Evolutionary conservation across 2,329 filamentous ascomycete species (phyloP).

Genomic region (Leptosphaerulina australis): DNA sequence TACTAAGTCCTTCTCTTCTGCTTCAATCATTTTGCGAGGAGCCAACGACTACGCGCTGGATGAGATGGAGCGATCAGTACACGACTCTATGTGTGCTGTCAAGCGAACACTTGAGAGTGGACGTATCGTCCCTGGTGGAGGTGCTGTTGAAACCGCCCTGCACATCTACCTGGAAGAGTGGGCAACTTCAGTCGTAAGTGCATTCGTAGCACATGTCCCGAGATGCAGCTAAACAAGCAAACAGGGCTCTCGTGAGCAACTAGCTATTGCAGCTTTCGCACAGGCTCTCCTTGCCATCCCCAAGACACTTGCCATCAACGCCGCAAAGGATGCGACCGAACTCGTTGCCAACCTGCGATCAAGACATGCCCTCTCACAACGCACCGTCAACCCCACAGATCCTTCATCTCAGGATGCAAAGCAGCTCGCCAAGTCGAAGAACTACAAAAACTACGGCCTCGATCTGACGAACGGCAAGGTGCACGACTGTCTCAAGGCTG

Average conservation of each 20-base stretch:
- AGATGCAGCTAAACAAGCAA: conserved; percentile 8
- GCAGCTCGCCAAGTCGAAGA: conserved; percentile 88
- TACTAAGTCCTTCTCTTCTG: conserved; percentile 90
- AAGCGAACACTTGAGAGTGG: conserved; percentile 97
- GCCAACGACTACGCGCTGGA: conserved; percentile 96
- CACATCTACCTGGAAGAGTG: conserved; percentile 99
- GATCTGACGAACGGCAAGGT: conserved; percentile 90
- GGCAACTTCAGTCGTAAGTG: conserved; percentile 84
- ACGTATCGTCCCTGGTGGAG: conserved; percentile 93
- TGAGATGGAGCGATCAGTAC: conserved; percentile 98
- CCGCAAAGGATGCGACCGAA: conserved; percentile 93
- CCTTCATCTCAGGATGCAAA: conserved; percentile 75
- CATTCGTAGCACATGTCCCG: conserved; percentile 87
- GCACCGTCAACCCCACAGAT: conserved; percentile 72
- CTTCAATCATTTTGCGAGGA: conserved; percentile 93
- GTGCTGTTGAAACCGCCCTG: conserved; percentile 96
- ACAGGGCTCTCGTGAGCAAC: conserved; percentile 87
- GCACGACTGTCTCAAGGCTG: conserved; percentile 90
- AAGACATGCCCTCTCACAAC: conserved; percentile 91
- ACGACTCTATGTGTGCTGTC: conserved; percentile 94
- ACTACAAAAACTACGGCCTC: conserved; percentile 97
- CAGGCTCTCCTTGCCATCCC: conserved; percentile 92
- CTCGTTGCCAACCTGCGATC: conserved; percentile 94
- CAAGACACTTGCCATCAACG: conserved; percentile 95
- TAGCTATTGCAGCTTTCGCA: conserved; percentile 97